Percentiles rank a stretch among this genome's conserved stretches.
phyloP scores from a whole-genome alignment of 2,329 filamentous ascomycete genomes.

The Penicillium sp. region DNA sequence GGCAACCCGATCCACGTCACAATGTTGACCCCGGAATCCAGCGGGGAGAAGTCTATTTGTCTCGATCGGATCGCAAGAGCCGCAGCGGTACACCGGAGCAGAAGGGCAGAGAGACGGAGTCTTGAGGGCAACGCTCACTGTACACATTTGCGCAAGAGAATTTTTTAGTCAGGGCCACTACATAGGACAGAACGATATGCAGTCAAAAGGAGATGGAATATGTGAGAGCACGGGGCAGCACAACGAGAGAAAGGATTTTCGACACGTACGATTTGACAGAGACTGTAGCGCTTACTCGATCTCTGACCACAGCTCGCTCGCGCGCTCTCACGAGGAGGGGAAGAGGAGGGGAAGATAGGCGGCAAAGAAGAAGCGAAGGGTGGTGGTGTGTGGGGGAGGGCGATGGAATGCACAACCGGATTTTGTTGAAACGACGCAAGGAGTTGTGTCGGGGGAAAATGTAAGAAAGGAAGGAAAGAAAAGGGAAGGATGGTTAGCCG shows the following conservation, averaged over 20 bases:
- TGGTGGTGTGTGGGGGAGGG: conserved; percentile 12
- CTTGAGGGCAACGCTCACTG: conserved; percentile 19
- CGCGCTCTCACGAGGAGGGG: not conserved
- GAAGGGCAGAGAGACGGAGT: conserved; percentile 15
- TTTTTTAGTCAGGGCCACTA: conserved; percentile 9
- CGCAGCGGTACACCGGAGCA: conserved; percentile 21
- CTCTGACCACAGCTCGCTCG: not conserved
- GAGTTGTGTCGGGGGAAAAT: conserved; percentile 14
- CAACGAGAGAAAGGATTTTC: conserved; percentile 9
- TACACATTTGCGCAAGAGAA: conserved; percentile 22
- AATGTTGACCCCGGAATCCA: conserved; percentile 15
- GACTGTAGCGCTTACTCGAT: not conserved
- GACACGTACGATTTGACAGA: conserved; percentile 15
- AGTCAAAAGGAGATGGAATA: not conserved
- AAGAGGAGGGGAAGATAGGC: conserved; percentile 3
- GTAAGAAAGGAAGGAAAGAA: conserved; percentile 11
- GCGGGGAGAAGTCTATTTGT: conserved; percentile 14
- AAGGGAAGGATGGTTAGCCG: conserved; percentile 21
- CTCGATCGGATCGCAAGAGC: conserved; percentile 13
- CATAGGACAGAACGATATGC: conserved; percentile 1
- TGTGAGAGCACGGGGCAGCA: not conserved
- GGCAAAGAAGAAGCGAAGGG: conserved; percentile 11
- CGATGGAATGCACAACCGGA: conserved; percentile 4
- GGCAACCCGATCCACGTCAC: conserved; percentile 23
- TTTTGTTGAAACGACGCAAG: conserved; percentile 18